Evolutionary conservation across 805 yeast species (phyloP), one percentile per base, ranked within the genome.

Genomic region (Phaffomyces antillensis): DNA sequence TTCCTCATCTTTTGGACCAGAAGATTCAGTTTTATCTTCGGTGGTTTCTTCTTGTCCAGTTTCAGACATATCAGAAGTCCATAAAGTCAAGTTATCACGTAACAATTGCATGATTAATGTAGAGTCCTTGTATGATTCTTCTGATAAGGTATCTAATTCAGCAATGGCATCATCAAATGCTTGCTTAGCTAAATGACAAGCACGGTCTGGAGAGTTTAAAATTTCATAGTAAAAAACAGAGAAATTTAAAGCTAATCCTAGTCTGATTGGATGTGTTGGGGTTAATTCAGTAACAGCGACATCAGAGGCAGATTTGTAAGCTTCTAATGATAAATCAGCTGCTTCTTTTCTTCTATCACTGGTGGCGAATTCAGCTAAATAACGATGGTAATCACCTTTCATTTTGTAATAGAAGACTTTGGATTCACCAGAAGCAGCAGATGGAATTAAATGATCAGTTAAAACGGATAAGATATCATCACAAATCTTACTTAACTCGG

Each of bases 351-450:
- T 86, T 71, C 83, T 85, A 58, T 89, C 97, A 54, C 86, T 81
- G 60, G 81, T 77, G 52, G 97, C 91, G 64, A 91, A 93, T 75
- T 91, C 99, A 52, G 97, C 97, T 72, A 91, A 79, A 72, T 91
- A 91, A 77, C 99, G 96, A 77, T 90, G 96, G 77, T 91, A 91
- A 71, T 91, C 99, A 77, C 98, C 99, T 76, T 91, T 91, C 98
- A 91, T 91, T 80, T 91, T 91, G 76, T 87, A 89, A 79, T 91
- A 91, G 72, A 91, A 91, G 46, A 91, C 98, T 77, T 91, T 89
- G 42, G 96, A 89, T 73, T 93, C 99, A 62, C 97, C 97, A 55
- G 96, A 81, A 66, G 84, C 87, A 52, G 98, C 97, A 52, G 91
- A 76, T 56, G 96, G 90, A 62, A 91, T 88, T 69, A 91, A 82